These are phyloP conservation scores for Aureobasidium sp. DNA, from an alignment of 2,329 filamentous ascomycete genomes.

Conservation along the genomic window DNA sequence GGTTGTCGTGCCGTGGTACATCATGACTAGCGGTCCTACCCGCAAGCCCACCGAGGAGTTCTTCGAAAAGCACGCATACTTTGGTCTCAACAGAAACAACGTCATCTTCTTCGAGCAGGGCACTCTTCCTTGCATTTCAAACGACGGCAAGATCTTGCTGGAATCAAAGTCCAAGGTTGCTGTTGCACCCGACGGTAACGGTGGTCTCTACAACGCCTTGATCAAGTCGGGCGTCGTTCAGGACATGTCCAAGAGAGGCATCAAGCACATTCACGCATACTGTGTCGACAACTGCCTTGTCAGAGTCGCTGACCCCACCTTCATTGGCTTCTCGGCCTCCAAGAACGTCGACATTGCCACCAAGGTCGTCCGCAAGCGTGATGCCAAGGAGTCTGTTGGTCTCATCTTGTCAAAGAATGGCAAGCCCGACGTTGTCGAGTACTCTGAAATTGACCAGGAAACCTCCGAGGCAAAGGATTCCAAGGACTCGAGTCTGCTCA, in stretches of 20 bases:
- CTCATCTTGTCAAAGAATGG: slow-evolving; percentile 92
- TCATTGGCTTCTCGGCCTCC: slow-evolving; percentile 84
- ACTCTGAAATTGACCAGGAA: slow-evolving; percentile 86
- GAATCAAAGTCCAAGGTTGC: slow-evolving; percentile 85
- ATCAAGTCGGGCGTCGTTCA: slow-evolving; percentile 69
- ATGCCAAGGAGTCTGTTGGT: slow-evolving; percentile 90
- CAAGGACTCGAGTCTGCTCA: slow-evolving; percentile 71
- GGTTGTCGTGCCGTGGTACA: slow-evolving; percentile 86
- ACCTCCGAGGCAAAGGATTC: slow-evolving; percentile 85
- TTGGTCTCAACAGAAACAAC: slow-evolving; percentile 77
- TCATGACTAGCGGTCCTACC: slow-evolving; percentile 97
- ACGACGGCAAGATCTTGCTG: slow-evolving; percentile 93
- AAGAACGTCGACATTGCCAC: slow-evolving; percentile 92
- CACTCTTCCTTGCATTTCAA: slow-evolving; percentile 91
- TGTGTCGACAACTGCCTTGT: slow-evolving; percentile 99
- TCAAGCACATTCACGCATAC: slow-evolving; percentile 94
- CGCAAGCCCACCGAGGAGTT: slow-evolving; percentile 85
- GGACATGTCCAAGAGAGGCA: slow-evolving; percentile 81
- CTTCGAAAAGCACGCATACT: slow-evolving; percentile 83
- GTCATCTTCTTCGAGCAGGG: slow-evolving; percentile 94
- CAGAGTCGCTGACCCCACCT: slow-evolving; percentile 92
- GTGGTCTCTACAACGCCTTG: slow-evolving; percentile 89
- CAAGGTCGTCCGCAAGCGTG: slow-evolving; percentile 98
- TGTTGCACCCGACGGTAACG: slow-evolving; percentile 94
- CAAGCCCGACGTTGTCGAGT: slow-evolving; percentile 94